Percentiles rank a stretch among this genome's conserved stretches.
Evolutionary conservation across 345 rosid genomes (phyloP).

Genomic region (Eucalyptus pumila): DNA sequence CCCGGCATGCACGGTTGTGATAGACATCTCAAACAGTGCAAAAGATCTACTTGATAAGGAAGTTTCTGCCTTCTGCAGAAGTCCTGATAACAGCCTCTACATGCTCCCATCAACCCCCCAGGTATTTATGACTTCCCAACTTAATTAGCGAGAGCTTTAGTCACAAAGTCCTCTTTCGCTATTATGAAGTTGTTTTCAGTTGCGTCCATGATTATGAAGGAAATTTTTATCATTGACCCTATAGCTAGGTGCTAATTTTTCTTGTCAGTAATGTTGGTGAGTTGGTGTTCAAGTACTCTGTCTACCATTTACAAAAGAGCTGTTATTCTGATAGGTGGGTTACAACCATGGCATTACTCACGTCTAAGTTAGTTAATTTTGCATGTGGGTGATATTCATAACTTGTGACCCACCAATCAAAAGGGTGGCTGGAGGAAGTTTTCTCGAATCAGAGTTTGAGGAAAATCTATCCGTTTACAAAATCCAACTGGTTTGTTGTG

Average conservation of each 20-base stretch:
- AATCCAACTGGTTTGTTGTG: not conserved
- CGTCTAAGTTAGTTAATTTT: not conserved
- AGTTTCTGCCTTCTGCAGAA: slow-evolving; percentile 70
- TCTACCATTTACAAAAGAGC: not conserved
- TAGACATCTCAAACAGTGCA: slow-evolving; percentile 59
- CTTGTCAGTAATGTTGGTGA: not conserved
- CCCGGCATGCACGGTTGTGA: slow-evolving; percentile 68
- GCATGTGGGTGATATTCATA: not conserved
- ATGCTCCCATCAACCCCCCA: slow-evolving; percentile 95
- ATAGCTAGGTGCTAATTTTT: not conserved
- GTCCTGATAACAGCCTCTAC: slow-evolving; percentile 80
- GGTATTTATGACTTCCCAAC: slow-evolving; percentile 14
- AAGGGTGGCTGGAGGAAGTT: not conserved
- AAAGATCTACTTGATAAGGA: slow-evolving; percentile 74
- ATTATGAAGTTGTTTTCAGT: not conserved
- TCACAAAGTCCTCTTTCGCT: not conserved
- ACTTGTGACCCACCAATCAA: not conserved
- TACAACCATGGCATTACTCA: not conserved
- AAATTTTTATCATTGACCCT: not conserved
- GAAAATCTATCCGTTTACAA: not conserved
- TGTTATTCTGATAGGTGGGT: not conserved
- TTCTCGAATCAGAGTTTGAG: not conserved
- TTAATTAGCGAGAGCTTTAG: not conserved
- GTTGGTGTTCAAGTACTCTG: not conserved
- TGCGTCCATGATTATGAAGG: not conserved